Evolutionary conservation across 2,329 filamentous ascomycete genomes (phyloP).

Genomic region (Sporothrix pallida): DNA sequence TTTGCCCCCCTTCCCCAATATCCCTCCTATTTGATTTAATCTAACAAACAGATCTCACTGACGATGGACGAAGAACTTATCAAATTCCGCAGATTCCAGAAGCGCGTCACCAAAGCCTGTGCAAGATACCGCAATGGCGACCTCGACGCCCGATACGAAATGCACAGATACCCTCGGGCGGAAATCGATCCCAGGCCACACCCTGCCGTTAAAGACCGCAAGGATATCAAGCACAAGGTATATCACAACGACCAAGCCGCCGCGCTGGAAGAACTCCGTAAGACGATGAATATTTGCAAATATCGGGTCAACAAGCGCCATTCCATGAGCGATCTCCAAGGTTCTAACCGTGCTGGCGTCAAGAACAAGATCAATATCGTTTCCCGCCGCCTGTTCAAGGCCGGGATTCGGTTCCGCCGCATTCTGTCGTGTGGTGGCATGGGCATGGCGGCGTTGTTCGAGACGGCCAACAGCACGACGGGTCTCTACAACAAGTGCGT

Average conservation of each 20-base stretch:
- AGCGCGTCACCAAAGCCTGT: background rate
- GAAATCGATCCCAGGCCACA: background rate
- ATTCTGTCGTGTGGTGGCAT: constrained; percentile 34
- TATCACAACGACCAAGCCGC: too few relatives aligned
- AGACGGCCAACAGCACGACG: constrained; percentile 24
- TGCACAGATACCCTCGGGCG: background rate
- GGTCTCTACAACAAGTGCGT: constrained; percentile 34
- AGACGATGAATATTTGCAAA: too few relatives aligned
- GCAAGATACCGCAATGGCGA: background rate
- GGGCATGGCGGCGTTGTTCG: constrained; percentile 36
- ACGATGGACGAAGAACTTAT: background rate
- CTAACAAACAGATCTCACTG: background rate
- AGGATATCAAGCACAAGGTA: background rate
- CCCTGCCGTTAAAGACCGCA: background rate
- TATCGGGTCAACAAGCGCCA: background rate
- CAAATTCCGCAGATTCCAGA: background rate
- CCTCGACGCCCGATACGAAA: background rate
- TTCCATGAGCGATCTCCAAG: background rate
- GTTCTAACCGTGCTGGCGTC: background rate
- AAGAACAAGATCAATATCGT: constrained; percentile 10
- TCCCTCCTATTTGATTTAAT: background rate
- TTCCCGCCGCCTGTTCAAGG: constrained; percentile 4
- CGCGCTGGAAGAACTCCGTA: too few relatives aligned
- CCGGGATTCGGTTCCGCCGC: constrained; percentile 35
- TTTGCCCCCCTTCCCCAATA: background rate